phyloP scores from a whole-genome alignment of 768 basidiomycete genomes.

The Panaeolus cyanescens region DNA sequence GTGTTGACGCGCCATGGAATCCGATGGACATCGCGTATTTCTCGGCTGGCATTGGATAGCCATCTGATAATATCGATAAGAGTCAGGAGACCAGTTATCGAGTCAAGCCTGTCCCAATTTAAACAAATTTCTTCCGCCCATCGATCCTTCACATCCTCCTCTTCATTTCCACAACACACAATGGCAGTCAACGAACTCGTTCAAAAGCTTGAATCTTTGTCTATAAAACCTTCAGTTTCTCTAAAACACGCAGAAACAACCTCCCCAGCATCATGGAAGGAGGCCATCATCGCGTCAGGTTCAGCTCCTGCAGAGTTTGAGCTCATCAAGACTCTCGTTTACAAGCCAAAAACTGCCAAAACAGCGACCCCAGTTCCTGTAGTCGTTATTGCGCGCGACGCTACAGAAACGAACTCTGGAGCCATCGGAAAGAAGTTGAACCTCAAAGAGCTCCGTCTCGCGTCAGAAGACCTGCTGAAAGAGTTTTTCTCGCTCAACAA shows the following conservation, averaged over 20 bases:
- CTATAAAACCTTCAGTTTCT: conserved; percentile 53
- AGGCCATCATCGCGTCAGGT: conserved; percentile 56
- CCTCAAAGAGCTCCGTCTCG: conserved; percentile 86
- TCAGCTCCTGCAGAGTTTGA: conserved; percentile 62
- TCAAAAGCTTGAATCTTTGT: conserved; percentile 49
- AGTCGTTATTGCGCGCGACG: conserved; percentile 83
- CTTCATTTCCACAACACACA: conserved; percentile 30
- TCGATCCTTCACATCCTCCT: conserved; percentile 6
- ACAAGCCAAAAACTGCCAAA: conserved; percentile 98
- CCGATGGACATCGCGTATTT: conserved; percentile 15
- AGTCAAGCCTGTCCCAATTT: conserved; percentile 36
- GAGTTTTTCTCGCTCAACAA: conserved; percentile 87
- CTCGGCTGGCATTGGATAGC: conserved; percentile 17
- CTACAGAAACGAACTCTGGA: conserved; percentile 79
- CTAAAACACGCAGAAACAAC: conserved; percentile 62
- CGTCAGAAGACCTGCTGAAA: conserved; percentile 81
- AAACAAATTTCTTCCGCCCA: conserved; percentile 17
- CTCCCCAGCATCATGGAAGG: conserved; percentile 79
- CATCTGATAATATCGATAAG: conserved; percentile 41
- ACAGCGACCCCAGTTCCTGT: conserved; percentile 81
- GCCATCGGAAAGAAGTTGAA: conserved; percentile 78
- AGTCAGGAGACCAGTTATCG: conserved; percentile 35
- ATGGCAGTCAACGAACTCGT: conserved; percentile 34
- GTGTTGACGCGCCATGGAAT: conserved; percentile 2
- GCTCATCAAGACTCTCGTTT: conserved; percentile 86